Percentiles rank a stretch among this genome's conserved stretches.
phyloP scores from a whole-genome alignment of 1,284 basidiomycete genomes.

The Apiotrichum gracile region DNA sequence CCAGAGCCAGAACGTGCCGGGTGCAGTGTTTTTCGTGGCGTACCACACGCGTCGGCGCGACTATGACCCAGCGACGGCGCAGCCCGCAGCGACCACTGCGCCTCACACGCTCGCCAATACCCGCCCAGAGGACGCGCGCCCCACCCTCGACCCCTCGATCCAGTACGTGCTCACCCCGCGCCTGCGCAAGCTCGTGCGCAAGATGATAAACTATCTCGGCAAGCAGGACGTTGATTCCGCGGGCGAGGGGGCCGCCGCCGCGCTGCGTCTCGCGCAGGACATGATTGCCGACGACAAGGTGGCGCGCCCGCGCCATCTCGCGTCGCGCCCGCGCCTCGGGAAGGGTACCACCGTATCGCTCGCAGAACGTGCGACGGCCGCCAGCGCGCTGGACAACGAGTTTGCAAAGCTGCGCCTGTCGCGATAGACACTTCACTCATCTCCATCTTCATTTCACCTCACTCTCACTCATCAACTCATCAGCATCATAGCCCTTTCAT shows the following conservation, averaged over 20 bases:
- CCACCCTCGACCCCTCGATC: neutral
- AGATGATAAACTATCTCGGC: slow-evolving; percentile 7
- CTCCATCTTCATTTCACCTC: neutral
- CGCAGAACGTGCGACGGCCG: neutral
- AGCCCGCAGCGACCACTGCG: neutral
- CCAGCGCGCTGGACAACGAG: too few relatives aligned
- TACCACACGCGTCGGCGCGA: neutral
- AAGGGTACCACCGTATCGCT: neutral
- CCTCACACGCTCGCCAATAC: neutral
- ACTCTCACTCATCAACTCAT: neutral
- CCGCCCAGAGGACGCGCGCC: too few relatives aligned
- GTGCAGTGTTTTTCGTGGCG: slow-evolving; percentile 12
- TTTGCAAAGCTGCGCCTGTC: too few relatives aligned
- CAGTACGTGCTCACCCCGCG: slow-evolving; percentile 2
- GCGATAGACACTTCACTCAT: too few relatives aligned
- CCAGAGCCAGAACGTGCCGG: slow-evolving; percentile 2
- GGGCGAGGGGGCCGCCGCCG: slow-evolving; percentile 1
- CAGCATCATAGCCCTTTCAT: neutral
- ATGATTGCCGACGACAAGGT: slow-evolving; percentile 11
- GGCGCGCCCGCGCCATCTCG: neutral
- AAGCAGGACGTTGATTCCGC: neutral
- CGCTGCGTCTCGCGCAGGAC: slow-evolving; percentile 2
- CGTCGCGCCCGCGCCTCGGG: neutral
- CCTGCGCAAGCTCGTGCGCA: slow-evolving; percentile 1
- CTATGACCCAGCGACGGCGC: neutral